Base-by-base conservation (phyloP, 805 yeast genomes). In the Blastobotrys attinorum region DNA sequence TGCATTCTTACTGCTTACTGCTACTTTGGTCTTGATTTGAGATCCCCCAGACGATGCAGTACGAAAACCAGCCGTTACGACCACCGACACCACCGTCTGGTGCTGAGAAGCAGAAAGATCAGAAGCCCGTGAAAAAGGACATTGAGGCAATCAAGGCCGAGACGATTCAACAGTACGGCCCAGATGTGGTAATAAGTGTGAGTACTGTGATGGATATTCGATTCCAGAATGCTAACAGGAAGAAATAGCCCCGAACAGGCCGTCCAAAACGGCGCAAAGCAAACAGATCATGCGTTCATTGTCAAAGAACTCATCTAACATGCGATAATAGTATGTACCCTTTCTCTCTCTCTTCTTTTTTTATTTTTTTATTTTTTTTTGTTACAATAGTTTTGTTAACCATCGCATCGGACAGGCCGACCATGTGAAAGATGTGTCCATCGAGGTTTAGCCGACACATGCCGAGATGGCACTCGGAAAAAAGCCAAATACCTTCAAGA, bases 381-480 rank as follows among this genome's bases (percentile, higher is more conserved):
- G n/a, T 6, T 22, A 23, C n/a, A 36, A 17, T 18, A 11, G 27
- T 23, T 29, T 33, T 29, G 27, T 38, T 37, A 21, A 31, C 44
- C 22, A 22, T 10, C 29, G 13, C 17, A n/a, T n/a, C n/a, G 16
- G 37, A 54, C 3, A 45, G 73, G 66, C 58, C 75, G 95, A 31
- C 95, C 95, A 0, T 90, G 98, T 56, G 72, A 73, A 43, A 63
- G 96, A 40, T 90, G 98, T 61, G 60, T 82, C 2, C 70, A 69
- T 22, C 71, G 87, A 55, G 90, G 89, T 0, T 63, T 87, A 13
- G 73, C 71, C 1, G 73, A 67, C 13, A 70, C 84, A 0, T 90
- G 97, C 64, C 76, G 76, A 25, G 97, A 92, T 65, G 96, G 96
- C 3, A 92, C 92, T 2, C 67, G 97, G 38, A 88, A 87, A 63